Evolutionary conservation across 352 stramenopile species (phyloP), one percentile per base, ranked within the genome.

Genomic region (Globisporangium nodosum): DNA sequence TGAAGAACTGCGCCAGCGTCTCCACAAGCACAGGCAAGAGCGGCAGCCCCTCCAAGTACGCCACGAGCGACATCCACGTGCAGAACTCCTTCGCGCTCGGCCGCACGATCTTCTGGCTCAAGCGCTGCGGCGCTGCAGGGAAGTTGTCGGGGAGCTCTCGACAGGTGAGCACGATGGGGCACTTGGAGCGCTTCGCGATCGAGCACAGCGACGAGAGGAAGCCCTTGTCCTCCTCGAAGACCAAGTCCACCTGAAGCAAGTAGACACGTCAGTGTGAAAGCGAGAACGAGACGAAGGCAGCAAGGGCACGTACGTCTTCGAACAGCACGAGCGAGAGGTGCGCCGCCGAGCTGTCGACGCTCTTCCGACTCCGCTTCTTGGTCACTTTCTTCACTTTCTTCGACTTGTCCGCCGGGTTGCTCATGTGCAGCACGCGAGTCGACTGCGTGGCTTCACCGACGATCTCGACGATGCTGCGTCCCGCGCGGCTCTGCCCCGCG

Each of bases 371-470:
- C 15, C 70, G 64, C 53, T 81, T 85, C 54, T 76, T 81, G n/a
- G 60, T 39, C 21, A 68, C 73, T 52, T 58, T 66, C 39, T 63
- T 73, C 35, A 69, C 76, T 48, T 84, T 86, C 31, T 70, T 69
- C 33, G 71, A 76, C 48, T 82, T 86, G 21, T 69, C 70, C 30
- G 18, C 49, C 3, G 18, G 40, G 42, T 51, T 54, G 2, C 73
- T 71, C 1, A 73, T 60, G 53, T 87, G 78, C 8, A 94, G 63
- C 27, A 93, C 84, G 49, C 84, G 76, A 12, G 69, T 94, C 3
- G 85, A 94, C 54, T 94, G 85, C 1, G 85, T 94, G 27, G 85
- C 85, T 69, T 94, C 85, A n/a, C 84, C 84, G 16, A 78, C 82
- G 20, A 94, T 76, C 51, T 92, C 81, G 7, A 91, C 60, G 37